These are phyloP conservation scores for Syncephalastrum sp. DNA, from an alignment of 371 early-diverging fungal species.

Conservation along the genomic window DNA sequence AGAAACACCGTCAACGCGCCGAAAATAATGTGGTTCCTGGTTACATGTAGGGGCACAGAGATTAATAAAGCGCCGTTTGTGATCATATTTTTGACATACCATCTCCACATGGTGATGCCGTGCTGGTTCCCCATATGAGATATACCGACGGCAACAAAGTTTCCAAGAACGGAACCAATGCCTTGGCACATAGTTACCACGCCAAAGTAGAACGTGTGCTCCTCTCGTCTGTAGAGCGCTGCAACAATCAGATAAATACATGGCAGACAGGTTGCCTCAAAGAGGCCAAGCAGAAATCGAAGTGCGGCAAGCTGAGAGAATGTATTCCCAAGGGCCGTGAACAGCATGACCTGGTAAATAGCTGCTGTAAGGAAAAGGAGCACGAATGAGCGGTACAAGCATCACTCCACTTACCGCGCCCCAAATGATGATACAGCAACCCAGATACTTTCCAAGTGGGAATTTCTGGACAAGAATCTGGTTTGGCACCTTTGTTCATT, in stretches of 20 bases:
- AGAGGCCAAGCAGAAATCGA: constrained; percentile 27
- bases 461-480: constrained; percentile 21
- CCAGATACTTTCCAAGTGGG: constrained; percentile 21
- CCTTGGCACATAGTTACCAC: constrained; percentile 19
- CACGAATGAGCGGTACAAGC: too few relatives aligned
- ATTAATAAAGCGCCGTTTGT: background rate
- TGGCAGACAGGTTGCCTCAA: constrained; percentile 29
- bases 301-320: constrained; percentile 22
- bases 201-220: constrained; percentile 22
- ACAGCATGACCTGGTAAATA: constrained; percentile 4
- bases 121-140: constrained; percentile 18
- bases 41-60: background rate
- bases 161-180: constrained; percentile 22
- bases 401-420: constrained; percentile 11
- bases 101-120: constrained; percentile 27
- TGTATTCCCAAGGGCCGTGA: constrained; percentile 19
- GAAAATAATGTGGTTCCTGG: constrained; percentile 37
- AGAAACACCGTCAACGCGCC: constrained; percentile 30
- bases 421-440: constrained; percentile 25
- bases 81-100: constrained; percentile 10
- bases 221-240: constrained; percentile 31
- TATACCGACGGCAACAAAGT: constrained; percentile 26
- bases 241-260: constrained; percentile 20
- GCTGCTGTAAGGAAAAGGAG: background rate
- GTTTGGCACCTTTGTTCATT: constrained; percentile 2